A percentile compares a stretch with the other conserved stretches of the same genome.
Conservation (phyloP, 179 eudicot genomes). For the Camellia oleifera region DNA sequence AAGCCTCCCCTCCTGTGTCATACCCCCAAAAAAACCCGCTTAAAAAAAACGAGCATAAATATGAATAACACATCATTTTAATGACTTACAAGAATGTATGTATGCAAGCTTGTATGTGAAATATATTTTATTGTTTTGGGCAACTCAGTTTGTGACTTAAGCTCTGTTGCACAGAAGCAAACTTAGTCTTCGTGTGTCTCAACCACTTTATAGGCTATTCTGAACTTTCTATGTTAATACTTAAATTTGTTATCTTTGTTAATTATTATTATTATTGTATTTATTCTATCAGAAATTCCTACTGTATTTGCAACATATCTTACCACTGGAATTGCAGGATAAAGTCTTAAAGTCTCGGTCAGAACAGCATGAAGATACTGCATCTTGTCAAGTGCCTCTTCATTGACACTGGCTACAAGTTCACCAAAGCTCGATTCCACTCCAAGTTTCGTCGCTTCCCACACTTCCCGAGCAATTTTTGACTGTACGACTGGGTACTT, state of each 20-base stretch:
- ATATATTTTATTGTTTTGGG: no score
- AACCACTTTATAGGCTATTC: no score
- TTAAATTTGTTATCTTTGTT: no score
- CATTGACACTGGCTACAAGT: constrained; percentile 26
- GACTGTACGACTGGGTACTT: constrained; percentile 50
- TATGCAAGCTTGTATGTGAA: neutral
- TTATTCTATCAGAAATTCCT: no score
- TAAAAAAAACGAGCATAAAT: neutral
- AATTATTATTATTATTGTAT: no score
- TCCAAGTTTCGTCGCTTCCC: constrained; percentile 19
- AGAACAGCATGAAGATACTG: constrained; percentile 60
- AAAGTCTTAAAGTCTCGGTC: constrained; percentile 61
- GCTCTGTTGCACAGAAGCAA: no score
- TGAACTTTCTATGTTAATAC: no score
- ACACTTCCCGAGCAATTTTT: constrained; percentile 46
- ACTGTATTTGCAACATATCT: neutral
- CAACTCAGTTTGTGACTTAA: no score
- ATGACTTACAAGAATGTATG: neutral
- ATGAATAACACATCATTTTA: neutral
- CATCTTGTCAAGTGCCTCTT: constrained; percentile 50
- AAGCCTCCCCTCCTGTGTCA: constrained; percentile 4
- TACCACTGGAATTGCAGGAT: constrained; percentile 65
- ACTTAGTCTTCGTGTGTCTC: no score
- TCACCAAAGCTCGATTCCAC: constrained; percentile 21
- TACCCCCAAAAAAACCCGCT: neutral